These are phyloP conservation scores for Trypanosoma theileri DNA, from an alignment of 208 protist genomes.

Conservation along the genomic window DNA sequence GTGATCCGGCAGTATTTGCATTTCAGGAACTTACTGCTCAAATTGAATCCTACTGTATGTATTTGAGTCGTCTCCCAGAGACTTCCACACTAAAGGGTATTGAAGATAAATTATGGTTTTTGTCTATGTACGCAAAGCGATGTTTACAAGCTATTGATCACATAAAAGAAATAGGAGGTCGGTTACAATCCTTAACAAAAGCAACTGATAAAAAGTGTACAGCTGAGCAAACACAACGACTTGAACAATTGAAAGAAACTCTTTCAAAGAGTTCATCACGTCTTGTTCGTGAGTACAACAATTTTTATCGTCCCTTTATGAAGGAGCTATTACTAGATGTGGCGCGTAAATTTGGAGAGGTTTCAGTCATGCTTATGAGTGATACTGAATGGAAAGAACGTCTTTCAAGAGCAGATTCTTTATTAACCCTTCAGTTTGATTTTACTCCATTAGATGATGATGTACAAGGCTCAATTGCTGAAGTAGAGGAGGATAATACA, in stretches of 20 bases:
- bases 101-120: slow-evolving; percentile 31
- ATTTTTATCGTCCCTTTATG: slow-evolving; percentile 19
- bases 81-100: slow-evolving; percentile 21
- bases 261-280: slow-evolving; percentile 14
- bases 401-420: slow-evolving; percentile 14
- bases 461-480: background rate
- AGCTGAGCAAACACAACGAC: background rate
- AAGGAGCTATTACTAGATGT: slow-evolving; percentile 17
- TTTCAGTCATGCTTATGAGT: slow-evolving; percentile 8
- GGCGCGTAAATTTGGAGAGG: slow-evolving; percentile 16
- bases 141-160: slow-evolving; percentile 16
- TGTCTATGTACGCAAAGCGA: slow-evolving; percentile 12
- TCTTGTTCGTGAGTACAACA: slow-evolving; percentile 24
- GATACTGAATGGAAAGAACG: slow-evolving; percentile 31
- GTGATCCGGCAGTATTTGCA: slow-evolving; percentile 34
- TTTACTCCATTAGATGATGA: background rate
- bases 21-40: slow-evolving; percentile 27
- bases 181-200: slow-evolving; percentile 13
- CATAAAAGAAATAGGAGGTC: slow-evolving; percentile 10
- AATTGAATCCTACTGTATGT: slow-evolving; percentile 34
- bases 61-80: slow-evolving; percentile 16
- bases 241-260: slow-evolving; percentile 15
- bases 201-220: slow-evolving; percentile 20
- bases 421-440: slow-evolving; percentile 24
- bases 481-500: background rate